Conservation (phyloP, 1,139 yeast species). For the Sugiyamaella novakii region DNA sequence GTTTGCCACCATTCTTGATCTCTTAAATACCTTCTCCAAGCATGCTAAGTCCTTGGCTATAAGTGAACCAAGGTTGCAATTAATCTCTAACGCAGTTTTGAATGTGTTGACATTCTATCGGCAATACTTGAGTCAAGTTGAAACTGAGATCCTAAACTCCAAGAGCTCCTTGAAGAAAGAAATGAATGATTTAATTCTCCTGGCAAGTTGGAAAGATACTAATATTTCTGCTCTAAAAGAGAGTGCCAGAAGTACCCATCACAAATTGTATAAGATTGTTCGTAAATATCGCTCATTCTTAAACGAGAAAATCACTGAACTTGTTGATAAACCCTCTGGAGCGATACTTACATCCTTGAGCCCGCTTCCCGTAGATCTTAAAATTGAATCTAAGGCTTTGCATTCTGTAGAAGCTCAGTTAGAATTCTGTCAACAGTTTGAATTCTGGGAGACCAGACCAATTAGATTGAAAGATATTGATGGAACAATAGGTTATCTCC, state of each 20-base stretch:
- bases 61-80: slow-evolving; percentile 26
- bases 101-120: slow-evolving; percentile 67
- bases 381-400: neutral
- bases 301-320: neutral
- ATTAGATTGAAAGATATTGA: slow-evolving; percentile 53
- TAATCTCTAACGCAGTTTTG: slow-evolving; percentile 50
- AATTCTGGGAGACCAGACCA: slow-evolving; percentile 61
- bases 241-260: slow-evolving; percentile 88
- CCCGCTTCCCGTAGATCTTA: neutral
- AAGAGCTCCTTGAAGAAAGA: slow-evolving; percentile 71
- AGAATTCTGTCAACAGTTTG: slow-evolving; percentile 36
- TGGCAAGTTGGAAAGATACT: slow-evolving; percentile 98
- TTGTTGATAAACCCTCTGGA: slow-evolving; percentile 12
- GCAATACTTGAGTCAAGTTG: slow-evolving; percentile 59
- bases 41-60: slow-evolving; percentile 44
- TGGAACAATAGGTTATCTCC: slow-evolving; percentile 42
- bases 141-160: slow-evolving; percentile 49
- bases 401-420: slow-evolving; percentile 16
- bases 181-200: slow-evolving; percentile 75
- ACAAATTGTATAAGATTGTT: slow-evolving; percentile 76
- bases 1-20: slow-evolving; percentile 55
- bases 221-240: slow-evolving; percentile 91
- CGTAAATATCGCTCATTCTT: slow-evolving; percentile 69
- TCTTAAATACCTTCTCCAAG: slow-evolving; percentile 62
- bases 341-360: neutral